These are phyloP conservation scores for Excoecaria cochinchinensis DNA, from an alignment of 345 rosid genomes.

Conservation along the genomic window DNA sequence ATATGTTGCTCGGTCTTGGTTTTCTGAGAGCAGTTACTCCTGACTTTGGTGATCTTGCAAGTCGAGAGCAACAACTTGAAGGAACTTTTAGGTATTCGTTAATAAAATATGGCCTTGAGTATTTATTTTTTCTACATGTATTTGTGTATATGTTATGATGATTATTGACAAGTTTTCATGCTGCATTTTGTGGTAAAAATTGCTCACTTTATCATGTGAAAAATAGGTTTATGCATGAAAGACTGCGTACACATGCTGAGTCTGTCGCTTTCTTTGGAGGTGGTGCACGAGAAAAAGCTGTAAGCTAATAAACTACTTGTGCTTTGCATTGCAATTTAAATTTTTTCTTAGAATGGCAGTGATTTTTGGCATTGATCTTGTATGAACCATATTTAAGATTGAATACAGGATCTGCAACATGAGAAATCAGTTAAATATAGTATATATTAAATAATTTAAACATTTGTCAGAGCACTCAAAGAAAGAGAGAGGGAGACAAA, in stretches of 20 bases:
- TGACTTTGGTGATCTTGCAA: conserved; percentile 86
- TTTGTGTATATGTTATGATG: neutral
- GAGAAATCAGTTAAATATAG: neutral
- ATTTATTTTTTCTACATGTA: conserved; percentile 6
- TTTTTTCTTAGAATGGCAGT: too few relatives aligned
- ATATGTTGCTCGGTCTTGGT: conserved; percentile 94
- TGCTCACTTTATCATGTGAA: conserved; percentile 20
- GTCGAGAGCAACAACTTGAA: conserved; percentile 86
- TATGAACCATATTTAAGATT: neutral
- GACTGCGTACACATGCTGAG: conserved; percentile 96
- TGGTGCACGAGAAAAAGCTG: conserved; percentile 95
- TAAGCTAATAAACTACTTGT: conserved; percentile 42
- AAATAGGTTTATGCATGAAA: conserved; percentile 98
- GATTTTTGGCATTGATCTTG: neutral
- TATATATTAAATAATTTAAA: neutral
- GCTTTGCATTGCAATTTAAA: neutral
- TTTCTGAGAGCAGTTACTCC: conserved; percentile 88
- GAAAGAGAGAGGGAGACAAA: neutral
- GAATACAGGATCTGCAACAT: neutral
- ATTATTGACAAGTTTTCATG: neutral
- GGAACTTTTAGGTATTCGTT: conserved; percentile 80
- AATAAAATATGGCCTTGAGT: conserved; percentile 6
- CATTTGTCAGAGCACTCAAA: neutral
- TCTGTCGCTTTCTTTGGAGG: conserved; percentile 99
- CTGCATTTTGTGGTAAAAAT: conserved; percentile 12